A percentile compares a stretch with the other conserved stretches of the same genome.
These are phyloP conservation scores for Sextonia rubra DNA, from an alignment of 164 flowering plant genomes.

Conservation along the genomic window DNA sequence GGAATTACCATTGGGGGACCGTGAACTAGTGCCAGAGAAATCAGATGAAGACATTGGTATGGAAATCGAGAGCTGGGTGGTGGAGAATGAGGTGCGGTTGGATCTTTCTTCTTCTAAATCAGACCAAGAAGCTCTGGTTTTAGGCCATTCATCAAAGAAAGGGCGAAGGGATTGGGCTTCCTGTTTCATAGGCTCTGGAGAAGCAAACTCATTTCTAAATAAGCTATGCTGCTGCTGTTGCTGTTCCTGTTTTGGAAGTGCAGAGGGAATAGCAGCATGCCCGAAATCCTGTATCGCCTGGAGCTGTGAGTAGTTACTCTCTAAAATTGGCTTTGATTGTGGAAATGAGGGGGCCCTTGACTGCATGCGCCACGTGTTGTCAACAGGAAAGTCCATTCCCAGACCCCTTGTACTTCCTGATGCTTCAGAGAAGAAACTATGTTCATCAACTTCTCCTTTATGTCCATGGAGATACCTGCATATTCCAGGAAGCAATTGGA, in stretches of 20 bases:
- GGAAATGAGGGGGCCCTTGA: constrained; percentile 46
- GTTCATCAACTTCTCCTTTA: constrained; percentile 51
- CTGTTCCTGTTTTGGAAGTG: constrained; percentile 16
- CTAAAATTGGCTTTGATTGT: constrained; percentile 42
- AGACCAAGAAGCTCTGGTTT: constrained; percentile 69
- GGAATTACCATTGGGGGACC: constrained; percentile 62
- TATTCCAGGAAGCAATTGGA: neutral
- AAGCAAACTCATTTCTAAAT: constrained; percentile 40
- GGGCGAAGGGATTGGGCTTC: constrained; percentile 72
- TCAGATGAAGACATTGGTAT: constrained; percentile 68
- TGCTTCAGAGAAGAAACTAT: constrained; percentile 62
- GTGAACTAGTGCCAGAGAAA: constrained; percentile 56
- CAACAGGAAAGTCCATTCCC: constrained; percentile 44
- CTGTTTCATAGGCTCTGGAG: constrained; percentile 46
- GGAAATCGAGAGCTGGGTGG: constrained; percentile 86
- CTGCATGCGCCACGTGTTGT: constrained; percentile 61
- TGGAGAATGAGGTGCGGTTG: constrained; percentile 59
- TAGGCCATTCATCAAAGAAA: constrained; percentile 87
- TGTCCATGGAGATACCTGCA: constrained; percentile 61
- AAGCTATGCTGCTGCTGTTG: constrained; percentile 49
- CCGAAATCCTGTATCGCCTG: constrained; percentile 30
- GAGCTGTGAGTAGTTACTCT: constrained; percentile 40
- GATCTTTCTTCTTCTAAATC: constrained; percentile 65
- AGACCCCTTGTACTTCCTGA: constrained; percentile 52
- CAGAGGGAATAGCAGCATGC: constrained; percentile 18